Percentiles rank a stretch among this genome's conserved stretches.
Evolutionary conservation across 2,329 filamentous ascomycete species (phyloP).

Genomic region (Pseudogymnoascus sp.): DNA sequence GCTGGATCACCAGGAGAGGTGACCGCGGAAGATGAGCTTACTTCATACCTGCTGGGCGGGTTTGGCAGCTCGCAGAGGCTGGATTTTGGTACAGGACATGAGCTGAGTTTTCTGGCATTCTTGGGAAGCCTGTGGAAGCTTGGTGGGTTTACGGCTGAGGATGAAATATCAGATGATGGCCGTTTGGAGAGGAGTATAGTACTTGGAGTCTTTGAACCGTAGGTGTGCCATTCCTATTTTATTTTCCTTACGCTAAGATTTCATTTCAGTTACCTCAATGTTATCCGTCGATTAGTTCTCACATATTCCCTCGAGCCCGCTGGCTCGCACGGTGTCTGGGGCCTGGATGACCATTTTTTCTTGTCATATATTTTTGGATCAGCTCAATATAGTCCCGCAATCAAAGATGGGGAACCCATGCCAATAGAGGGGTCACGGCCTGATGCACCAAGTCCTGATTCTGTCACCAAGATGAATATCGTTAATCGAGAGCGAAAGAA

Average conservation of each 20-base stretch:
- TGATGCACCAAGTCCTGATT: conserved; percentile 60
- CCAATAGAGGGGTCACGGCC: conserved; percentile 71
- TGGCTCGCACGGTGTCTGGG: conserved; percentile 95
- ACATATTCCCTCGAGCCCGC: conserved; percentile 92
- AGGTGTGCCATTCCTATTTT: conserved; percentile 32
- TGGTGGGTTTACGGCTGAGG: conserved; percentile 59
- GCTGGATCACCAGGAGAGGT: conserved; percentile 26
- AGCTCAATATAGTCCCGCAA: conserved; percentile 74
- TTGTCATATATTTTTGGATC: conserved; percentile 91
- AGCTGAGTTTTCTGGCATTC: conserved; percentile 90
- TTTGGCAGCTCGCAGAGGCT: conserved; percentile 85
- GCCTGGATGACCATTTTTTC: conserved; percentile 94
- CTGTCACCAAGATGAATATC: conserved; percentile 54
- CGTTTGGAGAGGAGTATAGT: conserved; percentile 71
- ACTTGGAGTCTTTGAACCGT: conserved; percentile 74
- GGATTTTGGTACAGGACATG: conserved; percentile 94
- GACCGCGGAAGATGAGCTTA: conserved; percentile 57
- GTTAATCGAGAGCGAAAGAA: conserved; percentile 56
- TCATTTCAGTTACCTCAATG: conserved; percentile 57
- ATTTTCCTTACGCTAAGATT: conserved; percentile 9
- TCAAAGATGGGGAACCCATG: conserved; percentile 53
- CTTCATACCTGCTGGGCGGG: conserved; percentile 69
- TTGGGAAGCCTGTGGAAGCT: conserved; percentile 87
- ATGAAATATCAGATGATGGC: conserved; percentile 32
- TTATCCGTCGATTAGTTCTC: conserved; percentile 74